phyloP scores from a whole-genome alignment of 1,284 basidiomycete species.

The Cystobasidiaceae sp. region DNA sequence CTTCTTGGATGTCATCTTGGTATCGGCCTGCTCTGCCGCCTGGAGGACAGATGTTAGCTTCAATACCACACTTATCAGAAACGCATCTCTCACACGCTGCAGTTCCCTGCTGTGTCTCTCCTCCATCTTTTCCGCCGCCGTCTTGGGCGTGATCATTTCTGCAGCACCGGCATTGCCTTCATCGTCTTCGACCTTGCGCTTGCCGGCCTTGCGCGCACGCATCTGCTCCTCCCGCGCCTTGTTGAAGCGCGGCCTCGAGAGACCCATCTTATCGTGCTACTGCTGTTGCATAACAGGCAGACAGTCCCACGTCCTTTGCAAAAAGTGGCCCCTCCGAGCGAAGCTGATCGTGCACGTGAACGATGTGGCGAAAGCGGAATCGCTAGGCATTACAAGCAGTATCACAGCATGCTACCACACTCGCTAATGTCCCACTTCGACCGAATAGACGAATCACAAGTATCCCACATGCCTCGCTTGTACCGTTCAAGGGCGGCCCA shows the following conservation, averaged over 20 bases:
- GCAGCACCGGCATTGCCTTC: neutral
- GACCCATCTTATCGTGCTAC: conserved; percentile 23
- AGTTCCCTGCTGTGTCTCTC: conserved; percentile 2
- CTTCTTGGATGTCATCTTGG: conserved; percentile 45
- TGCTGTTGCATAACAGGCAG: no score
- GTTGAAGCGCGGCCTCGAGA: conserved; percentile 25
- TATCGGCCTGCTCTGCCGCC: neutral
- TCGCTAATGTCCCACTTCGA: conserved; percentile 69
- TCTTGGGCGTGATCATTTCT: conserved; percentile 31
- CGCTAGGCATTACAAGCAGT: neutral
- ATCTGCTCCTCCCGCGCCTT: conserved; percentile 25
- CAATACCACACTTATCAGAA: neutral
- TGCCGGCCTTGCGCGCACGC: conserved; percentile 6
- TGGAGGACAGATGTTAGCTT: neutral
- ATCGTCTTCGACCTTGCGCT: conserved; percentile 13
- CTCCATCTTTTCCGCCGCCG: conserved; percentile 10
- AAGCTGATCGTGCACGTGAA: neutral
- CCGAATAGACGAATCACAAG: conserved; percentile 49
- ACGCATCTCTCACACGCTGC: conserved; percentile 4
- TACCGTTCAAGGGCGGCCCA: conserved; percentile 81
- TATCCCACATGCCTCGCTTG: conserved; percentile 55
- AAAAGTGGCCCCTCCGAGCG: no score
- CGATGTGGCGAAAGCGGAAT: neutral
- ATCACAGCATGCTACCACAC: conserved; percentile 31
- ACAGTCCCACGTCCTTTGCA: no score